phyloP scores from a whole-genome alignment of 2,329 filamentous ascomycete genomes.

The Aspergillus glaucus region DNA sequence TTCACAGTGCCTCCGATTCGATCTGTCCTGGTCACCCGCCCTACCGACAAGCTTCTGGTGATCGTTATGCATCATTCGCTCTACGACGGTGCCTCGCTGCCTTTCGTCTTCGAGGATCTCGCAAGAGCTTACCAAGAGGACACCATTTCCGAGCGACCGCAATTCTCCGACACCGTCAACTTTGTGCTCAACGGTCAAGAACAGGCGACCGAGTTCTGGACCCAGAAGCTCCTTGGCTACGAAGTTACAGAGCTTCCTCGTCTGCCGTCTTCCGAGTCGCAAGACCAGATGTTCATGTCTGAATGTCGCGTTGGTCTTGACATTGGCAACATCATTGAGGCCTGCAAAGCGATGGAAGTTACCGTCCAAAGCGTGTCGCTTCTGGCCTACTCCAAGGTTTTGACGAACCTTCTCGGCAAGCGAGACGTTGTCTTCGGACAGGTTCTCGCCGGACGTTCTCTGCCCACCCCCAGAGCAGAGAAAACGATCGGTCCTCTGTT shows the following conservation, averaged over 20 bases:
- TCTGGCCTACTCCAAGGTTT: constrained; percentile 24
- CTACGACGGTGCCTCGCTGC: constrained; percentile 78
- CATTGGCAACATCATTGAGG: constrained; percentile 8
- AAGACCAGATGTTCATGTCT: constrained; percentile 13
- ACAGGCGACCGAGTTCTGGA: constrained; percentile 34
- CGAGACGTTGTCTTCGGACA: constrained; percentile 41
- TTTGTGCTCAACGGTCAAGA: constrained; percentile 43
- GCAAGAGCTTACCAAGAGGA: constrained; percentile 52
- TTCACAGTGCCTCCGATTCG: constrained; percentile 28
- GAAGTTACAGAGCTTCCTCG: constrained; percentile 14
- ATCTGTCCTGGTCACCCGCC: constrained; percentile 24
- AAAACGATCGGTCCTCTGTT: constrained; percentile 48
- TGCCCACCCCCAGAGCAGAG: constrained; percentile 43
- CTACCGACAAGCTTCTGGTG: constrained; percentile 35
- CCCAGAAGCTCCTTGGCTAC: constrained; percentile 15
- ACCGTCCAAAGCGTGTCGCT: constrained; percentile 25
- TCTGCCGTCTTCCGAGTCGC: constrained; percentile 6
- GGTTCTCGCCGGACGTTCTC: constrained; percentile 46
- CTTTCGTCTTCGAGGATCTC: constrained; percentile 65
- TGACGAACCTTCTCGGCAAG: constrained; percentile 24
- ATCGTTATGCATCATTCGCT: constrained; percentile 75
- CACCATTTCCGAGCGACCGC: constrained; percentile 8
- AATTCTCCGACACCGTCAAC: constrained; percentile 47
- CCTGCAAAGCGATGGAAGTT: constrained; percentile 22
- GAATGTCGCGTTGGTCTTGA: constrained; percentile 14